phyloP scores from a whole-genome alignment of 1,139 yeast species.

The Yarrowia galli region DNA sequence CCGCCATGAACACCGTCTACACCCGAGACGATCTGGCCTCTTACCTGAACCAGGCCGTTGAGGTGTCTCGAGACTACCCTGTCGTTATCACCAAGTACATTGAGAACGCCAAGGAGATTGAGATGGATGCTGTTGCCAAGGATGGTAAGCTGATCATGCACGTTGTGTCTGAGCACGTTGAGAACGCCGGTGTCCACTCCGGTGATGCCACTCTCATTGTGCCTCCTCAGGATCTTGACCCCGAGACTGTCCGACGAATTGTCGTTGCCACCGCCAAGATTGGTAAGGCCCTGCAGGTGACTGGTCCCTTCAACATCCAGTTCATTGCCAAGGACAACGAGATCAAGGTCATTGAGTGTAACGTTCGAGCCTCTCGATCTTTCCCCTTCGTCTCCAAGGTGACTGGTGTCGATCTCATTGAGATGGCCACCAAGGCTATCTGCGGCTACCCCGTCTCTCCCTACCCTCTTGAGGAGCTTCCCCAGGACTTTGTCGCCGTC shows the following conservation, averaged over 20 bases:
- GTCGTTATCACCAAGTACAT: constrained; percentile 97
- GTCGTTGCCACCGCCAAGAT: constrained; percentile 96
- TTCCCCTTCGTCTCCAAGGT: constrained; percentile 99
- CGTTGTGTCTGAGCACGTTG: constrained; percentile 98
- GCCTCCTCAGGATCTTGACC: constrained; percentile 95
- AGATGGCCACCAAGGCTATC: constrained; percentile 96
- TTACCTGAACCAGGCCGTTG: constrained; percentile 91
- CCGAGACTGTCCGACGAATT: constrained; percentile 88
- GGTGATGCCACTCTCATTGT: constrained; percentile 98
- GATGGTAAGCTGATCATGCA: constrained; percentile 96
- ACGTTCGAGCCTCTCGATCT: constrained; percentile 97
- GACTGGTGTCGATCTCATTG: constrained; percentile 95
- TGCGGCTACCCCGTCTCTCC: constrained; percentile 88
- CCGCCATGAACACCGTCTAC: constrained; percentile 98
- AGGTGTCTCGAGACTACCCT: constrained; percentile 97
- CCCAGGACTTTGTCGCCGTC: constrained; percentile 94
- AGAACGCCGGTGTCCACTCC: constrained; percentile 99
- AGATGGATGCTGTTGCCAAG: constrained; percentile 98
- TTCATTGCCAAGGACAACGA: constrained; percentile 91
- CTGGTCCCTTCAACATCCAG: constrained; percentile 98
- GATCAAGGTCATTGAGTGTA: constrained; percentile 97
- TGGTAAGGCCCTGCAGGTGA: constrained; percentile 92
- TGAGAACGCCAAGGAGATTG: constrained; percentile 97
- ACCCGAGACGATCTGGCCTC: constrained; percentile 87
- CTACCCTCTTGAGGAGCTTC: constrained; percentile 86